phyloP scores from a whole-genome alignment of 2,329 filamentous ascomycete genomes.

The Blumeriella jaapii region DNA sequence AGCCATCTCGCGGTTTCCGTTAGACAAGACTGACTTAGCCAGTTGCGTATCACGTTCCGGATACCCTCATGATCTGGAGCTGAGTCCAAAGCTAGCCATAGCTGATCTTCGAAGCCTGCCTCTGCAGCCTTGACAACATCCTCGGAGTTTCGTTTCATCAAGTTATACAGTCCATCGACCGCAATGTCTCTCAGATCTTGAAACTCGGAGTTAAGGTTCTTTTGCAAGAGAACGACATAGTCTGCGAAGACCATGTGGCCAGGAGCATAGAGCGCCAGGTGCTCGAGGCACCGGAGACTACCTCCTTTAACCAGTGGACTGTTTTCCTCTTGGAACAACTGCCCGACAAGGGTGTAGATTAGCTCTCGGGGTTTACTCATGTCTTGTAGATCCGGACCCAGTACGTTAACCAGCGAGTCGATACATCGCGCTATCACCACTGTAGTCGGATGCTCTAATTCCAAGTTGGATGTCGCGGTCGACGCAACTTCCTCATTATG shows the following conservation, averaged over 20 bases:
- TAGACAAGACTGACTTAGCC: slow-evolving; percentile 83
- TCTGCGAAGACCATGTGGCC: slow-evolving; percentile 72
- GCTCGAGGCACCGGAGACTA: slow-evolving; percentile 74
- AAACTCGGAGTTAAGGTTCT: slow-evolving; percentile 59
- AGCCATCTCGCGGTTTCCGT: slow-evolving; percentile 77
- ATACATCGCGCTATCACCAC: slow-evolving; percentile 79
- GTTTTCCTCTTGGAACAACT: slow-evolving; percentile 70
- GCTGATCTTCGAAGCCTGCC: slow-evolving; percentile 71
- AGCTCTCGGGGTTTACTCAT: slow-evolving; percentile 84
- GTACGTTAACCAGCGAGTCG: slow-evolving; percentile 91
- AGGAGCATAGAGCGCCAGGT: slow-evolving; percentile 84
- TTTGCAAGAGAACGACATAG: slow-evolving; percentile 76
- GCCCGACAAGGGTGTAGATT: slow-evolving; percentile 73
- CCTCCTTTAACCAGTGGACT: slow-evolving; percentile 61
- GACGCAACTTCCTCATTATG: slow-evolving; percentile 78
- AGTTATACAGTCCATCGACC: slow-evolving; percentile 78
- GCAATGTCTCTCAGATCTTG: slow-evolving; percentile 65
- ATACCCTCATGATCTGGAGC: slow-evolving; percentile 66
- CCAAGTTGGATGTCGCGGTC: slow-evolving; percentile 77
- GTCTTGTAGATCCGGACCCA: slow-evolving; percentile 91
- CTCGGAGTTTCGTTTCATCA: slow-evolving; percentile 86
- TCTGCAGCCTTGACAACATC: slow-evolving; percentile 70
- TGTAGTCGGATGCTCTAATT: slow-evolving; percentile 71
- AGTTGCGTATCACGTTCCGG: slow-evolving; percentile 81
- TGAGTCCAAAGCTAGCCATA: slow-evolving; percentile 82